Base-by-base conservation (phyloP, 768 basidiomycete species). In the Boletus reticulatus region DNA sequence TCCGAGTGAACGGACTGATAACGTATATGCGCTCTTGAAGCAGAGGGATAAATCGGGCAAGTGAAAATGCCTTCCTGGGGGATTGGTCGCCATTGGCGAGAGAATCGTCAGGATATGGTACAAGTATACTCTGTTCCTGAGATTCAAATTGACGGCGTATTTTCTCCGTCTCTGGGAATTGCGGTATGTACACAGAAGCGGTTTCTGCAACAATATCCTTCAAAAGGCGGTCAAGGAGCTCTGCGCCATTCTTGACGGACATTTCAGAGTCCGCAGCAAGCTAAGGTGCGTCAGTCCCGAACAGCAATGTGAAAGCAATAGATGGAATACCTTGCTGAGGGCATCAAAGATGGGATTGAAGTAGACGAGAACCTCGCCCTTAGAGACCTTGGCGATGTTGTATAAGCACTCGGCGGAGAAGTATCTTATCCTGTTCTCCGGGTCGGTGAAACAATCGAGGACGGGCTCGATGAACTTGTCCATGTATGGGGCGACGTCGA, bases 261-360 rank as follows among this genome's bases (percentile, higher is more conserved):
- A 92, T 65, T 62, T 98, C 96, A 0, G 93, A 89, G 71, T 99
- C 97, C 20, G 96, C 92, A 10, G 93, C 91, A 56, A 99, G 91
- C 96, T 98, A 66, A 19, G 52, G 38, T 31, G 31, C 7, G 13
- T 66, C 47, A 63, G 51, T 24, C 43, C 27, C 43, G 58, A 20
- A 59, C 43, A 48, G 50, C n/a, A 47, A 52, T 50, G 27, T 50
- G 19, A 17, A 36, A 39, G 17, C 16, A 16, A 32, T 38, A 34
- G 43, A 19, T 37, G 24, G 22, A 64, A 82, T 64, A 95, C 96
- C 80, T 98, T 98, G 79, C 92, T 94, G 58, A 98, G 79, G 1
- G 94, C 89, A 73, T 98, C 97, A 64, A 99, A 99, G 52, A 98
- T 93, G 54, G 95, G 94, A 67, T 99, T 99, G 77, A 98, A 99